Base-by-base conservation (phyloP, 306 rosid species). In the Abrus pulchellus region DNA sequence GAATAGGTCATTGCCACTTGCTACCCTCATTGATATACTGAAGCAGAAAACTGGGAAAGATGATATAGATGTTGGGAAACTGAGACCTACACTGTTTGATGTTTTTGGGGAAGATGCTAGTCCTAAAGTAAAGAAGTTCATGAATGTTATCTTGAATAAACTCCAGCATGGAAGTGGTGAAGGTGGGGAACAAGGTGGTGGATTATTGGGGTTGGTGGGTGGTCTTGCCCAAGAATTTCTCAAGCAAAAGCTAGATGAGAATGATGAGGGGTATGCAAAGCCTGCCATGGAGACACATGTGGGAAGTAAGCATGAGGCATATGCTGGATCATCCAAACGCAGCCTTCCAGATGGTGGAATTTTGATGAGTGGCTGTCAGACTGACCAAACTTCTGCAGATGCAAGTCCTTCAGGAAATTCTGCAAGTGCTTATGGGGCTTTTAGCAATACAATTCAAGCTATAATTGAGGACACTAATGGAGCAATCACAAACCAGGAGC, bases 111-210 rank as follows among this genome's bases (percentile, higher is more conserved):
- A 94, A n/a, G 99, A 94, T 82, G 87, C 99, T 8, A 94, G 94
- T 78, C 99, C 99, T 1, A 95, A 95, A 82, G 99, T 95, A 74
- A 95, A 95, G 92, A 95, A 95, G 92, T 95, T 93, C 91, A 95
- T 93, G 98, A 91, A 93, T 76, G 82, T 93, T 33, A 82, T 93
- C 49, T 47, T 93, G 38, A 32, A 65, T 81, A 91, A 93, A 64
- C 92, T 95, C 80, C 88, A 84, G 53, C 83, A 85, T 0, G 85
- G 85, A 3, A 52, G 60, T 28, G 88, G 72, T 41, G 85, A 77
- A 13, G 65, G 87, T 69, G 55, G 55, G 27, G 88, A 61, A n/a
- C 84, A 80, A 0, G 72, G 72, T 5, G 75, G 92, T 63, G 90
- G 97, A 3, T 63, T 94, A 6, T 33, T 90, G 74, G 97, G 97